Evolutionary conservation across 2,329 filamentous ascomycete genomes (phyloP).

Genomic region (Cryoendolithus antarcticus): DNA sequence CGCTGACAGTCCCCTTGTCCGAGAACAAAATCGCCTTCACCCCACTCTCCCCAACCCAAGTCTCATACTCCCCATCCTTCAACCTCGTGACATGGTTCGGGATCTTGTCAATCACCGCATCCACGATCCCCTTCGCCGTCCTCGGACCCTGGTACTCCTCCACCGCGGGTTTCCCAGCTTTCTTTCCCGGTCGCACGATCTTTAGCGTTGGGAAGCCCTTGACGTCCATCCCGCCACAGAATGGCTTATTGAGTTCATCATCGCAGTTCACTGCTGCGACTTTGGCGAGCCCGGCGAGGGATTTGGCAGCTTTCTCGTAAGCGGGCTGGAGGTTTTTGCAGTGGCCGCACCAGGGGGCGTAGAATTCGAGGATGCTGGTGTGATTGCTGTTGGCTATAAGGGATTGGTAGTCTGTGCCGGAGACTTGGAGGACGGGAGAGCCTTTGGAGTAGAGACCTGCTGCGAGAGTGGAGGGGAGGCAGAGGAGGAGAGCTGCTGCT

Average conservation of each 20-base stretch:
- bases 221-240: conserved; percentile 76
- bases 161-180: conserved; percentile 63
- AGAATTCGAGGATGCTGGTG: conserved; percentile 56
- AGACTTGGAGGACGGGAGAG: conserved; percentile 76
- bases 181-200: conserved; percentile 76
- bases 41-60: conserved; percentile 57
- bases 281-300: conserved; percentile 81
- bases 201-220: conserved; percentile 95
- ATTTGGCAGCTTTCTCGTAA: conserved; percentile 86
- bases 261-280: conserved; percentile 94
- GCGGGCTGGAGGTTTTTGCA: conserved; percentile 92
- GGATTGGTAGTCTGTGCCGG: conserved; percentile 64
- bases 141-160: conserved; percentile 85
- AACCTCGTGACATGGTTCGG: conserved; percentile 80
- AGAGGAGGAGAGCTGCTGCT: conserved; percentile 50
- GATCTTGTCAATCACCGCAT: conserved; percentile 74
- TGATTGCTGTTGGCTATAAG: conserved; percentile 82
- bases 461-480: conserved; percentile 51
- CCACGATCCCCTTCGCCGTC: conserved; percentile 74
- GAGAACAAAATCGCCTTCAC: conserved; percentile 87
- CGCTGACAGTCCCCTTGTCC: conserved; percentile 79
- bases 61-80: conserved; percentile 64
- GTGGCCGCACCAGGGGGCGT: conserved; percentile 95
- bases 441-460: conserved; percentile 73
- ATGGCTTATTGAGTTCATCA: conserved; percentile 77